A percentile compares a stretch with the other conserved stretches of the same genome.
These are phyloP conservation scores for Drosera capensis DNA, from an alignment of 148 eudicot genomes.

Conservation along the genomic window DNA sequence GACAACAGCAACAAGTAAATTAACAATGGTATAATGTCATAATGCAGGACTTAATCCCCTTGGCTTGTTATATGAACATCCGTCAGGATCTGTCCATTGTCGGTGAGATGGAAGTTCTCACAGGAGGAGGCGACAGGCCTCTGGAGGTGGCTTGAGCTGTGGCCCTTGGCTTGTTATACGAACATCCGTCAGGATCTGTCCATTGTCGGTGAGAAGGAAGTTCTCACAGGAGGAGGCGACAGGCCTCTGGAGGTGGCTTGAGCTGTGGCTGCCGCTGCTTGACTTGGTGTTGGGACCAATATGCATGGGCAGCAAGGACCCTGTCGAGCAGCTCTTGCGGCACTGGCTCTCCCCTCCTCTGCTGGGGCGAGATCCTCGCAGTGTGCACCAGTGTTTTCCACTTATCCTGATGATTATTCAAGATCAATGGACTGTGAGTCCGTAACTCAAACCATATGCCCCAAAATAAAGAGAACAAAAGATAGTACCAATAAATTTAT, in stretches of 20 bases:
- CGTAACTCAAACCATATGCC: background rate
- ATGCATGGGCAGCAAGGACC: conserved; percentile 67
- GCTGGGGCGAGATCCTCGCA: conserved; percentile 90
- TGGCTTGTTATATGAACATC: too few species aligned
- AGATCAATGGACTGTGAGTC: background rate
- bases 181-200: too few species aligned
- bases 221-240: conserved; percentile 43
- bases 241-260: conserved; percentile 43
- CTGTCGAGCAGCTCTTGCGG: conserved; percentile 88
- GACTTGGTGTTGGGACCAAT: conserved; percentile 82
- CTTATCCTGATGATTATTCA: conserved; percentile 49
- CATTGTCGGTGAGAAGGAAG: background rate
- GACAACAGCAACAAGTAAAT: too few species aligned
- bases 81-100: too few species aligned
- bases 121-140: conserved; percentile 39
- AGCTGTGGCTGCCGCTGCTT: conserved; percentile 56
- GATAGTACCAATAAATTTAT: background rate
- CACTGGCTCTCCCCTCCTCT: conserved; percentile 94
- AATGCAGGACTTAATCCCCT: too few species aligned
- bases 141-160: conserved; percentile 45
- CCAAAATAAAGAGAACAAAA: too few species aligned
- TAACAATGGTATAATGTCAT: too few species aligned
- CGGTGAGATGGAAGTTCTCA: conserved; percentile 12
- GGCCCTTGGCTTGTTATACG: too few species aligned
- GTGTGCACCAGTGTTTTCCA: conserved; percentile 99